Conservation (phyloP, 352 stramenopile species). For the Pythium folliculosum region DNA sequence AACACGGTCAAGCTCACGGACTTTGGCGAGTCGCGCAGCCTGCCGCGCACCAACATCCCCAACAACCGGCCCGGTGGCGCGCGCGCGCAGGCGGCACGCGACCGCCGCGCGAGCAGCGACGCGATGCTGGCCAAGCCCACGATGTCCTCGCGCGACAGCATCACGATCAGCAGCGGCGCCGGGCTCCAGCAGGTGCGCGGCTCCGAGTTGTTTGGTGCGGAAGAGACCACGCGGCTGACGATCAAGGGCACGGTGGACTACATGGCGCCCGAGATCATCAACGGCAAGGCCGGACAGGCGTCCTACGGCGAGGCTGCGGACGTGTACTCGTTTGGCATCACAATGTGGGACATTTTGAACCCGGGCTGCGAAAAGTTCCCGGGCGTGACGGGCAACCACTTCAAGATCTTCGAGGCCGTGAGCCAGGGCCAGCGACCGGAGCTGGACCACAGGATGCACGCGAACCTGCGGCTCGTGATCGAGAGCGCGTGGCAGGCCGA, state of each 20-base stretch:
- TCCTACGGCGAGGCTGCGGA: slow-evolving; percentile 69
- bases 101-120: slow-evolving; percentile 16
- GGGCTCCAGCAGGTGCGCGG: slow-evolving; percentile 16
- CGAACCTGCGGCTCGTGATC: slow-evolving; percentile 29
- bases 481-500: slow-evolving; percentile 31
- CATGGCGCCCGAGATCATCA: slow-evolving; percentile 84
- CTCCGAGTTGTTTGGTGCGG: neutral
- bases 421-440: slow-evolving; percentile 41
- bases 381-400: slow-evolving; percentile 38
- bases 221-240: slow-evolving; percentile 37
- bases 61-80: neutral
- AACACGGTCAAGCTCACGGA: slow-evolving; percentile 38
- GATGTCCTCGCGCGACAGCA: neutral
- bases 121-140: neutral
- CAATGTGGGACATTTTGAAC: slow-evolving; percentile 75
- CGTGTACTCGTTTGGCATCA: slow-evolving; percentile 76
- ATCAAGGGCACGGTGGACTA: slow-evolving; percentile 79
- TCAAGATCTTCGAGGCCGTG: slow-evolving; percentile 50
- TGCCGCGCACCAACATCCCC: slow-evolving; percentile 34
- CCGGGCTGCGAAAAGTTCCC: slow-evolving; percentile 52
- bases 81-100: slow-evolving; percentile 3
- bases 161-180: slow-evolving; percentile 13
- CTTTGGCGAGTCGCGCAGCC: slow-evolving; percentile 40
- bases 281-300: slow-evolving; percentile 51
- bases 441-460: slow-evolving; percentile 20